phyloP scores from a whole-genome alignment of 2,329 filamentous ascomycete species.

The Colletotrichum lini region DNA sequence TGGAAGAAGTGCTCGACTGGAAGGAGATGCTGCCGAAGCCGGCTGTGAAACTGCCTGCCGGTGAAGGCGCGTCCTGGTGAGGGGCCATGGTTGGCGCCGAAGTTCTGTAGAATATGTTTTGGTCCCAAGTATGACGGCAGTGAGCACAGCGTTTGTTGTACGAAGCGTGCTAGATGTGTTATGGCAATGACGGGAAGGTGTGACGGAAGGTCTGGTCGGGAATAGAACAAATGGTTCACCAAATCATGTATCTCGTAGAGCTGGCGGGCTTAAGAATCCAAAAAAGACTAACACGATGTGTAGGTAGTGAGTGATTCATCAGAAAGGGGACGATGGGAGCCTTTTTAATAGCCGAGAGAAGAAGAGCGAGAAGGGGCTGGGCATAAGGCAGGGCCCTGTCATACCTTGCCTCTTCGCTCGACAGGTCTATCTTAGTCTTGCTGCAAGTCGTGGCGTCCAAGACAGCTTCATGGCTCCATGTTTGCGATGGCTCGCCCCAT shows the following conservation, averaged over 20 bases:
- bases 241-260: neutral
- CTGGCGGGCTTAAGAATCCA: too few relatives aligned
- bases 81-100: conserved; percentile 57
- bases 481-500: conserved; percentile 21
- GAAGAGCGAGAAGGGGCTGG: neutral
- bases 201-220: neutral
- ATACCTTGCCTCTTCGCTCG: neutral
- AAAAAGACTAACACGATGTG: neutral
- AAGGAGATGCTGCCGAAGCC: conserved; percentile 56
- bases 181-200: neutral
- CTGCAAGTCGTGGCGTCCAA: conserved; percentile 20
- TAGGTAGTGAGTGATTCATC: neutral
- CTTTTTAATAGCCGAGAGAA: conserved; percentile 23
- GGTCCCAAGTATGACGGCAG: conserved; percentile 21
- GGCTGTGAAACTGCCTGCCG: conserved; percentile 60
- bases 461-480: neutral
- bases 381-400: neutral
- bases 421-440: neutral
- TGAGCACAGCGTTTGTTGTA: conserved; percentile 4
- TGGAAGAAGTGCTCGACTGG: conserved; percentile 51
- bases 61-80: conserved; percentile 63
- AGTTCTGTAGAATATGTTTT: conserved; percentile 1
- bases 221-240: neutral
- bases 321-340: neutral
- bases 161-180: neutral